Evolutionary conservation across 2,329 filamentous ascomycete genomes (phyloP).

Genomic region (Amauroascus niger): DNA sequence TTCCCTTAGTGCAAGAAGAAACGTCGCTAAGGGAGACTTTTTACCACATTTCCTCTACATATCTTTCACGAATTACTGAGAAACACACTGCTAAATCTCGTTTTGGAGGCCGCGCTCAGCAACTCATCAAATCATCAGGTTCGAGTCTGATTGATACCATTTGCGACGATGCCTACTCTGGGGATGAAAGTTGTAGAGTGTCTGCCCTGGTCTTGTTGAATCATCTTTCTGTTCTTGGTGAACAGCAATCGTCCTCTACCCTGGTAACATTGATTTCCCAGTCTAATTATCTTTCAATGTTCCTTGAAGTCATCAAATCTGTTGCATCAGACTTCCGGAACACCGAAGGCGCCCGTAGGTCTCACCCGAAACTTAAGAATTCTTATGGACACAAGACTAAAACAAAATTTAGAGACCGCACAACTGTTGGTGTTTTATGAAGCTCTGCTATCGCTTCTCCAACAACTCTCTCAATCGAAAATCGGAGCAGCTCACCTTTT

Average conservation of each 20-base stretch:
- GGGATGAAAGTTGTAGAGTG: constrained; percentile 70
- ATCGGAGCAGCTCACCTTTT: constrained; percentile 79
- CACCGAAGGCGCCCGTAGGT: constrained; percentile 48
- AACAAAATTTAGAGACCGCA: constrained; percentile 41
- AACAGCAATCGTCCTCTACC: constrained; percentile 59
- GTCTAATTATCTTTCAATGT: constrained; percentile 81
- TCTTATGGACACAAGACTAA: background rate
- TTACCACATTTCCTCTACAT: constrained; percentile 85
- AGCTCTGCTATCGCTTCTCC: constrained; percentile 69
- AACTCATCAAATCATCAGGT: constrained; percentile 69
- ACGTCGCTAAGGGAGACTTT: constrained; percentile 69
- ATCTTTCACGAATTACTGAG: constrained; percentile 49
- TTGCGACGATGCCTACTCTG: constrained; percentile 86
- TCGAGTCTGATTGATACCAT: constrained; percentile 74
- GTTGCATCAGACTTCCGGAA: constrained; percentile 63
- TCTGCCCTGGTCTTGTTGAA: constrained; percentile 78
- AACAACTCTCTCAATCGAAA: constrained; percentile 74
- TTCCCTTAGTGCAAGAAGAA: constrained; percentile 62
- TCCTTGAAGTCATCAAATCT: constrained; percentile 76
- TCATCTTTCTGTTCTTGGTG: constrained; percentile 63
- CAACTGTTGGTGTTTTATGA: constrained; percentile 54
- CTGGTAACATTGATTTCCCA: constrained; percentile 71
- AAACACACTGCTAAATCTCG: constrained; percentile 22
- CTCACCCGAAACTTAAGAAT: background rate
- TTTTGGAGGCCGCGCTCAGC: constrained; percentile 38